Conservation (phyloP, 2,329 filamentous ascomycete species). For the Cladophialophora exuberans region DNA sequence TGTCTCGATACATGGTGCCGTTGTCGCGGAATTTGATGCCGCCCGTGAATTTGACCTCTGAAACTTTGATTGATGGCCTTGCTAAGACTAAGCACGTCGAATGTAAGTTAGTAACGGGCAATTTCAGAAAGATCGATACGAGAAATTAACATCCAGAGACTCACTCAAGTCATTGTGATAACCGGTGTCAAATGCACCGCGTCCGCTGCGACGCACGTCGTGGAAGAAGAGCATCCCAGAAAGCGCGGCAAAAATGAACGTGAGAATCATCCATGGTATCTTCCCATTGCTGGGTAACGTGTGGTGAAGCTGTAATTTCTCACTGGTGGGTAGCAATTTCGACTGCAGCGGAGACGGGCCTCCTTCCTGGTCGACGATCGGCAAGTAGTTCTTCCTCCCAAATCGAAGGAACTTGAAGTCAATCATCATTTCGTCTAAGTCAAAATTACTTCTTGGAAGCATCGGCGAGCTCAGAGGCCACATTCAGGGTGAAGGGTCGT, state of each 20-base stretch:
- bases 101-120: not conserved
- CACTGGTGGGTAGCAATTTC: not conserved
- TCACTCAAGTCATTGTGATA: conserved; percentile 5
- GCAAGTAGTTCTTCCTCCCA: not conserved
- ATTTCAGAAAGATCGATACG: not conserved
- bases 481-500: not conserved
- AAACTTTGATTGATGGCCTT: conserved; percentile 5
- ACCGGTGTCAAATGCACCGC: not conserved
- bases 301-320: not conserved
- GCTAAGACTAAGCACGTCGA: not conserved
- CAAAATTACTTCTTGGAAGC: not conserved
- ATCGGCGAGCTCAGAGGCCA: not conserved
- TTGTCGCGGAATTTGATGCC: conserved; percentile 3
- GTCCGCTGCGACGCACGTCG: conserved; percentile 1
- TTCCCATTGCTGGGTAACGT: not conserved
- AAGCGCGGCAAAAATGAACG: conserved; percentile 1
- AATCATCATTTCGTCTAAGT: conserved; percentile 9
- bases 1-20: conserved; percentile 4
- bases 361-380: not conserved
- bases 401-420: conserved; percentile 3
- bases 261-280: not conserved
- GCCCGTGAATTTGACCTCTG: conserved; percentile 3
- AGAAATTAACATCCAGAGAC: not conserved
- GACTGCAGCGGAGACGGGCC: not conserved
- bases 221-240: conserved; percentile 1